These are phyloP conservation scores for Sphaerulina vaccinii DNA, from an alignment of 2,329 filamentous ascomycete genomes.

Conservation along the genomic window DNA sequence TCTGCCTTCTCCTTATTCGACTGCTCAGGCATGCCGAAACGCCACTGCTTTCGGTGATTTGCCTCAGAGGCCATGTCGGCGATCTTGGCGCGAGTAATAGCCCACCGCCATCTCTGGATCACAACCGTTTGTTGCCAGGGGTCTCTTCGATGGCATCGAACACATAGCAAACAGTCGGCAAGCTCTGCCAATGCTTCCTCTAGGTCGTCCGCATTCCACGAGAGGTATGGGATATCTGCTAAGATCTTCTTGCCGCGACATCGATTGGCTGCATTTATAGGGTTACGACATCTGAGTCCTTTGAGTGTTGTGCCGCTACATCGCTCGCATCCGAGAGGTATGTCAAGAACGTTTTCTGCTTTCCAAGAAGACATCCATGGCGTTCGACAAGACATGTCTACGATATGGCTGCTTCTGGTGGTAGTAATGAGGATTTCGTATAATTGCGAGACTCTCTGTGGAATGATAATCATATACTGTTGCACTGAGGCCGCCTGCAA, in stretches of 20 bases:
- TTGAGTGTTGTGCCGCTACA: neutral
- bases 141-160: neutral
- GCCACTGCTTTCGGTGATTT: neutral
- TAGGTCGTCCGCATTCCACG: neutral
- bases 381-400: neutral
- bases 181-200: neutral
- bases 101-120: neutral
- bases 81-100: neutral
- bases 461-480: too few species aligned
- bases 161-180: constrained; percentile 1
- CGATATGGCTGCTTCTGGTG: too few species aligned
- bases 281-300: neutral
- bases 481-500: too few species aligned
- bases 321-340: neutral
- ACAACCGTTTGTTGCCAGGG: neutral
- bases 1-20: neutral
- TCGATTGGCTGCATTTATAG: neutral
- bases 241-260: neutral
- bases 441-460: too few species aligned
- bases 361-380: neutral
- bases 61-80: too few species aligned
- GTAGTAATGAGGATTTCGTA: too few species aligned
- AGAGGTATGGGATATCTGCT: neutral
- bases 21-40: neutral
- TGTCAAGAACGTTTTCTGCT: neutral